Base-by-base conservation (phyloP, 2,329 filamentous ascomycete species). In the Myriosclerotinia curreyana region DNA sequence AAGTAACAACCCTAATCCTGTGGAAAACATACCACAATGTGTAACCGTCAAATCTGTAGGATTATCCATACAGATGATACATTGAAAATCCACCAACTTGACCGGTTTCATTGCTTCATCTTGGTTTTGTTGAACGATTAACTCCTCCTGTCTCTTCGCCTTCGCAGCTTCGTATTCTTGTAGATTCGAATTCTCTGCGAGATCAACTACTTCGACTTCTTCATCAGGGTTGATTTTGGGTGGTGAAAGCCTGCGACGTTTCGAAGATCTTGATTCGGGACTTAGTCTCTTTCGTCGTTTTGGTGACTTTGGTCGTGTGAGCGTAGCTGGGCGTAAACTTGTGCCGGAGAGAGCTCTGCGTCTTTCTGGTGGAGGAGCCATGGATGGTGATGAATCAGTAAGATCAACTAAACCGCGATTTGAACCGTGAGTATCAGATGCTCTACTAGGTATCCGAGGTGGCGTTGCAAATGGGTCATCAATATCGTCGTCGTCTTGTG, bases 61-160 rank as follows among this genome's bases (percentile, higher is more conserved):
- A 66, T 84, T 79, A 66, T 88, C 86, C 83, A 88, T 86, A 75
- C 86, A 89, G 65, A 89, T 88, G 51, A 86, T 84, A 67, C 86
- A 89, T 74, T 88, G 83, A 55, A 87, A 86, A 5, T 78, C 77
- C 52, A 79, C 77, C 20, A 89, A 74, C 72, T 83, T 71, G 79
- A 74, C 59, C 75, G 79, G 71, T 51, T 80, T 82, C 59, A 83
- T 81, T 58, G 78, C 76, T 62, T 80, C 77, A 14, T 78, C 78
- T 66, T 78, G 76, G 65, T 76, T 74, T n/a, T 80, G 72, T 55
- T 80, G 67, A 65, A 71, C 71, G 44, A 73, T 68, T 22, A 70
- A 55, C 53, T 74, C 71, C 48, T 70, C 71, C 54, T 70, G 67
- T 28, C 71, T 65, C 56, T 70, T 73, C 11, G 64, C 68, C 55